phyloP scores from a whole-genome alignment of 768 basidiomycete species.

The Galerina marginata region DNA sequence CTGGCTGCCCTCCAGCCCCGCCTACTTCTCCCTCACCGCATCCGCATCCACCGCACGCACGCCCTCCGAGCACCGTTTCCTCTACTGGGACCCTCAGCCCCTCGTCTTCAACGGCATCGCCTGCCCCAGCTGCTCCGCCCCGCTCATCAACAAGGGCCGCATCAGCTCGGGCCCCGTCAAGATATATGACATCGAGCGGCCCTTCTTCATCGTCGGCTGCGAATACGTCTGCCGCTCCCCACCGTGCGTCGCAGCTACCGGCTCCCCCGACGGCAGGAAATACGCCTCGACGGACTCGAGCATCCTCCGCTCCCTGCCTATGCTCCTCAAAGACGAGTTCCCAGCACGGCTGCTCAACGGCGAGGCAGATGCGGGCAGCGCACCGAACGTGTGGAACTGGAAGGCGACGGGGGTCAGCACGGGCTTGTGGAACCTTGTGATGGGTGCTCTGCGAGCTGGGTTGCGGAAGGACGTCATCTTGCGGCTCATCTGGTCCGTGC shows the following conservation, averaged over 20 bases:
- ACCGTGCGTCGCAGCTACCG: slow-evolving; percentile 46
- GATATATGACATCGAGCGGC: slow-evolving; percentile 78
- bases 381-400: slow-evolving; percentile 76
- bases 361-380: slow-evolving; percentile 62
- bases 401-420: slow-evolving; percentile 73
- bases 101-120: slow-evolving; percentile 83
- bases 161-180: slow-evolving; percentile 79
- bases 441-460: slow-evolving; percentile 61
- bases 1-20: slow-evolving; percentile 81
- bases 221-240: slow-evolving; percentile 71
- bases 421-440: slow-evolving; percentile 76
- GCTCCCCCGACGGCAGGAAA: slow-evolving; percentile 59
- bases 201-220: slow-evolving; percentile 87
- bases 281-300: slow-evolving; percentile 77
- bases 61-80: slow-evolving; percentile 75
- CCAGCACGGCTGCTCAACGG: slow-evolving; percentile 66
- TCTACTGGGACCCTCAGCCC: slow-evolving; percentile 89
- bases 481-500: slow-evolving; percentile 61
- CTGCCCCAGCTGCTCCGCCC: slow-evolving; percentile 67
- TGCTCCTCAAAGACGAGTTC: slow-evolving; percentile 74
- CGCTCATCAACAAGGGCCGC: slow-evolving; percentile 70
- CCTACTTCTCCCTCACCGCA: slow-evolving; percentile 78
- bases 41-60: slow-evolving; percentile 71
- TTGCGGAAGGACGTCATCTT: slow-evolving; percentile 67
- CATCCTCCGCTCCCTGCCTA: slow-evolving; percentile 72